Conservation (phyloP, 352 stramenopile genomes). For the Phytophthora pisi region DNA sequence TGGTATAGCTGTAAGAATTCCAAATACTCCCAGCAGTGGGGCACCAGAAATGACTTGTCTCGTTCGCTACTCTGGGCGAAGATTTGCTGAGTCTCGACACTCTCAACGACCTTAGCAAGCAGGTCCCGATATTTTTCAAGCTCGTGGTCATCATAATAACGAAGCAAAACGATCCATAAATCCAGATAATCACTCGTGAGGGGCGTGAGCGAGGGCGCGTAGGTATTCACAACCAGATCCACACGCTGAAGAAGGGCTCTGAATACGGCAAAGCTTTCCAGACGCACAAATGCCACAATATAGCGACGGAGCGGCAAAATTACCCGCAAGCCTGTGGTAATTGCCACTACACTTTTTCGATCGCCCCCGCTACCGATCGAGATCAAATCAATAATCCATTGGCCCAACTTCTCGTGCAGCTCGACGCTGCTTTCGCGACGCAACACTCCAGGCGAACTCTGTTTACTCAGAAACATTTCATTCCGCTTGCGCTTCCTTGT, state of each 20-base stretch:
- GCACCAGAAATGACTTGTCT: constrained; percentile 26
- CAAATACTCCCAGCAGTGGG: constrained; percentile 42
- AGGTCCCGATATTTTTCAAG: constrained; percentile 49
- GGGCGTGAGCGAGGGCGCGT: constrained; percentile 32
- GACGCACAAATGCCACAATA: constrained; percentile 38
- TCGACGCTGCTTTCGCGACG: constrained; percentile 16
- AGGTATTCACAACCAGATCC: constrained; percentile 49
- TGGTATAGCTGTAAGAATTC: constrained; percentile 42
- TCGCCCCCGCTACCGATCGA: constrained; percentile 42
- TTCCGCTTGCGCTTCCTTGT: constrained; percentile 36
- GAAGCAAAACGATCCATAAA: constrained; percentile 52
- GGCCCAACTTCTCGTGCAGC: constrained; percentile 41
- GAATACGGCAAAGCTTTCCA: constrained; percentile 50
- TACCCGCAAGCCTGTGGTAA: constrained; percentile 47
- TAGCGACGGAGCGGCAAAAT: constrained; percentile 55
- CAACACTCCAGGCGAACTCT: constrained; percentile 1
- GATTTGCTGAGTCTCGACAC: constrained; percentile 42
- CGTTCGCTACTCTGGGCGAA: constrained; percentile 24
- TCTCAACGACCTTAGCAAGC: constrained; percentile 45
- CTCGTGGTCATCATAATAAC: constrained; percentile 55
- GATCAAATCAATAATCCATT: constrained; percentile 51
- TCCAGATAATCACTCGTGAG: constrained; percentile 46
- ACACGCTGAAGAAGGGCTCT: constrained; percentile 51
- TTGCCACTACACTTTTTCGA: constrained; percentile 33
- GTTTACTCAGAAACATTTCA: constrained; percentile 9